Base-by-base conservation (phyloP, 805 yeast species). In the Wickerhamomyces chambardii region DNA sequence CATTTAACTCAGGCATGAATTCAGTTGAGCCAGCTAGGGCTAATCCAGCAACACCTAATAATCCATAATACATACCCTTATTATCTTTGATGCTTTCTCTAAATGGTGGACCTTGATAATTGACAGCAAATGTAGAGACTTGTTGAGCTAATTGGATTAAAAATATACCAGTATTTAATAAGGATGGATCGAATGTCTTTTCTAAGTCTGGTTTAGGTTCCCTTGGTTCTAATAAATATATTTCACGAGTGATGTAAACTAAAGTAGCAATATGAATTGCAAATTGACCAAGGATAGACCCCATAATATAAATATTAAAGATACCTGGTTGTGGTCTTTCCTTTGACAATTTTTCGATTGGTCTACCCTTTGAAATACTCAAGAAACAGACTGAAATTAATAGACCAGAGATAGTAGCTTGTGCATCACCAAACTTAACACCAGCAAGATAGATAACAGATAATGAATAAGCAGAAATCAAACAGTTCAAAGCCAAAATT, bases 291-390 rank as follows among this genome's bases (percentile, higher is more conserved):
- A 92, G 65, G 47, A 92, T 89, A 2, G 97, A 90, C 1, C 98
- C 98, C 96, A 92, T 92, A 50, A 89, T 92, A 64, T 92, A 92
- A 41, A 68, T 70, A 61, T 90, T 92, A 70, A 92, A 92, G 47
- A 92, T 92, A 42, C 97, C 97, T 30, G 92, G 90, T 64, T 89
- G 97, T 28, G 98, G 98, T 65, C 98, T 81, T 59, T 86, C 84
- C 58, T 82, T 84, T 6, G 95, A 84, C 44, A 92, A 69, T 59
- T 86, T 83, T 43, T 90, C 84, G 36, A 89, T 64, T 24, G 97
- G 90, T 50, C 79, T 81, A 54, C 97, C 96, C 53, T 95, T 81
- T 15, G 97, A 89, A 51, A 92, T 86, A 34, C 95, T 84, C 59
- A 87, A 70, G 76, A 92, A 92, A 68, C 98, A 92, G 42, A 87